Base-by-base conservation (phyloP, 2,329 filamentous ascomycete species). In the Xylaria hypoxylon region DNA sequence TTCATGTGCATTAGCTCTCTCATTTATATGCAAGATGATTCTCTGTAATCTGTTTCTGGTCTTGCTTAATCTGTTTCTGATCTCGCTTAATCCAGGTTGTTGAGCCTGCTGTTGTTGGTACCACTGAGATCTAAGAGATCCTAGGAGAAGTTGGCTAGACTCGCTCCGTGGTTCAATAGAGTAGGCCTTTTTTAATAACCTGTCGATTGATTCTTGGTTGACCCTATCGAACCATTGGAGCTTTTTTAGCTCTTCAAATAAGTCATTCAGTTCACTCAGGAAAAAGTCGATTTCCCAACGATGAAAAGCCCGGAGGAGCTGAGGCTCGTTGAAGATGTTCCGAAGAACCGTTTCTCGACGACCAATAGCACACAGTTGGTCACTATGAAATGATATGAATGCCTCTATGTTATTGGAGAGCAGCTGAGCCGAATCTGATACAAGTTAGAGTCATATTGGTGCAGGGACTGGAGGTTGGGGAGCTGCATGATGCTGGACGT, bases 161-260 rank as follows among this genome's bases (percentile, higher is more conserved):
- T 26, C 33, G 35, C 22, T 42, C 35, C 28, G 19, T 22, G 13
- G 13, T n/a, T 24, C 15, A 13, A n/a, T 15, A 13, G 15, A 35
- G 13, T 33, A 15, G 22, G n/a, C 10, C 35, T 55, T 55, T 28
- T 42, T 24, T 2, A 55, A 28, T 22, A 55, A 38, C 22, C 35
- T 42, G 35, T 42, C 35, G n/a, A 55, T 55, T 13, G 51, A 35
- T 28, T 55, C 51, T 42, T 28, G 35, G 5, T 55, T 55, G 7
- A 55, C 11, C 19, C 51, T 11, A 28, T 55, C 33, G 22, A 42
- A 55, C 35, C 51, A 55, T 26, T 42, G 22, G 33, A 55, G 33
- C 11, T 55, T 55, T 13, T 28, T 22, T 4, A 55, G 19, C 15
- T 42, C 51, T 5, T 42, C 22, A n/a, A 42, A 19, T n/a, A 55